phyloP scores from a whole-genome alignment of 306 rosid species.

The Pueraria montana region DNA sequence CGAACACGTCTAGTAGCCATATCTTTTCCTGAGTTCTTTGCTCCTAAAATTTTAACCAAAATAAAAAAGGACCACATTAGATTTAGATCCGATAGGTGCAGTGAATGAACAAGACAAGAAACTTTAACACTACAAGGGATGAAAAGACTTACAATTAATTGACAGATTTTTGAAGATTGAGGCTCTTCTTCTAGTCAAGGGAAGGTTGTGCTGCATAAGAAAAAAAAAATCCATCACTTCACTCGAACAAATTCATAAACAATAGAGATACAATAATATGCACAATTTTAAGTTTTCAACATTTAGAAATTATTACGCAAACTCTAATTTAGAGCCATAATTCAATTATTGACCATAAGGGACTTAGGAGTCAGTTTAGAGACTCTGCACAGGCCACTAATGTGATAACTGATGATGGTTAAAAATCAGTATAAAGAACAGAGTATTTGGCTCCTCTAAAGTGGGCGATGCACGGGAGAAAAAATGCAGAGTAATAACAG shows the following conservation, averaged over 20 bases:
- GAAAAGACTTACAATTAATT: slow-evolving; percentile 38
- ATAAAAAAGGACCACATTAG: not conserved
- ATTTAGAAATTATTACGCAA: not conserved
- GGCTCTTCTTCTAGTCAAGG: slow-evolving; percentile 3
- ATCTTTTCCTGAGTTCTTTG: slow-evolving; percentile 28
- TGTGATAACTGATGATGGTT: not conserved
- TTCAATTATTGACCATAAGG: slow-evolving; percentile 14
- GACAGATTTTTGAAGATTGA: slow-evolving; percentile 28
- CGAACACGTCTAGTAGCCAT: slow-evolving; percentile 84
- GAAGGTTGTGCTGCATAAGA: slow-evolving; percentile 27
- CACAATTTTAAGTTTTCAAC: not conserved
- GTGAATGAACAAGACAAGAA: slow-evolving; percentile 17
- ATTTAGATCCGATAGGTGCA: slow-evolving; percentile 32
- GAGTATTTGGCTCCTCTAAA: not conserved
- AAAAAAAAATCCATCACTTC: slow-evolving; percentile 14
- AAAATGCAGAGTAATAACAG: not conserved
- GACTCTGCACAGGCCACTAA: not conserved
- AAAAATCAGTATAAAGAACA: not conserved
- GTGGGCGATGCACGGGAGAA: not conserved
- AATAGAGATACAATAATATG: slow-evolving; percentile 10
- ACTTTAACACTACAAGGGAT: slow-evolving; percentile 3
- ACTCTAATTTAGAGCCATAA: slow-evolving; percentile 17
- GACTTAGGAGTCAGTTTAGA: not conserved
- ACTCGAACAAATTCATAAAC: slow-evolving; percentile 1
- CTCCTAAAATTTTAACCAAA: slow-evolving; percentile 23